A percentile compares a stretch with the other conserved stretches of the same genome.
These are phyloP conservation scores for Ilyonectria robusta DNA, from an alignment of 2,329 filamentous ascomycete species.

Conservation along the genomic window DNA sequence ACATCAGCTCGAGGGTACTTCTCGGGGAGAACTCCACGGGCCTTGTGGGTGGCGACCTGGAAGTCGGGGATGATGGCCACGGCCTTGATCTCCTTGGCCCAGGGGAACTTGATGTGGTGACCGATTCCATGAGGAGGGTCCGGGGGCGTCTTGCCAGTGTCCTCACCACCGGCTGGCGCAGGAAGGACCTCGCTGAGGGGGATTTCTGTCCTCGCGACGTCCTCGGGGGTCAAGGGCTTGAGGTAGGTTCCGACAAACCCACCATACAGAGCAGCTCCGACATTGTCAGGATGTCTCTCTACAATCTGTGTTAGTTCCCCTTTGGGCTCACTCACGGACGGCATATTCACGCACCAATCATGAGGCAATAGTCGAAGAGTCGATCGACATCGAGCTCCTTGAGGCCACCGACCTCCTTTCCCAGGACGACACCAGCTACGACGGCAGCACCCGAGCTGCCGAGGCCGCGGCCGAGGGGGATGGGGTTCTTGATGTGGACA, in stretches of 20 bases:
- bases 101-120: slow-evolving; percentile 95
- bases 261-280: slow-evolving; percentile 94
- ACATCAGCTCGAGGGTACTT: slow-evolving; percentile 86
- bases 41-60: slow-evolving; percentile 93
- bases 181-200: slow-evolving; percentile 94
- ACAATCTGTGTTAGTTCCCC: slow-evolving; percentile 36
- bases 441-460: slow-evolving; percentile 97
- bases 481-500: slow-evolving; percentile 95
- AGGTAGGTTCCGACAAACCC: slow-evolving; percentile 98
- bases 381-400: slow-evolving; percentile 81
- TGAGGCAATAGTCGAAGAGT: slow-evolving; percentile 95
- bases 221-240: slow-evolving; percentile 90
- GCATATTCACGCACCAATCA: slow-evolving; percentile 79
- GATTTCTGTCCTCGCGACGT: slow-evolving; percentile 92
- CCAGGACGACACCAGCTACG: slow-evolving; percentile 93
- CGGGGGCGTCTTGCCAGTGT: slow-evolving; percentile 89
- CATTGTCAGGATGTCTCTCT: slow-evolving; percentile 93
- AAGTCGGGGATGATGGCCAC: slow-evolving; percentile 97
- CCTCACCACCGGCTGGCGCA: slow-evolving; percentile 88
- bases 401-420: slow-evolving; percentile 88
- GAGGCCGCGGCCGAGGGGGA: slow-evolving; percentile 90
- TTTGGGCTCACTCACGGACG: neutral
- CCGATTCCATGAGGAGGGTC: slow-evolving; percentile 93
- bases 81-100: slow-evolving; percentile 95
- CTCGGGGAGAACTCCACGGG: slow-evolving; percentile 86